Percentiles rank a stretch among this genome's conserved stretches.
phyloP scores from a whole-genome alignment of 2,329 filamentous ascomycete genomes.

The Cadophora malorum region DNA sequence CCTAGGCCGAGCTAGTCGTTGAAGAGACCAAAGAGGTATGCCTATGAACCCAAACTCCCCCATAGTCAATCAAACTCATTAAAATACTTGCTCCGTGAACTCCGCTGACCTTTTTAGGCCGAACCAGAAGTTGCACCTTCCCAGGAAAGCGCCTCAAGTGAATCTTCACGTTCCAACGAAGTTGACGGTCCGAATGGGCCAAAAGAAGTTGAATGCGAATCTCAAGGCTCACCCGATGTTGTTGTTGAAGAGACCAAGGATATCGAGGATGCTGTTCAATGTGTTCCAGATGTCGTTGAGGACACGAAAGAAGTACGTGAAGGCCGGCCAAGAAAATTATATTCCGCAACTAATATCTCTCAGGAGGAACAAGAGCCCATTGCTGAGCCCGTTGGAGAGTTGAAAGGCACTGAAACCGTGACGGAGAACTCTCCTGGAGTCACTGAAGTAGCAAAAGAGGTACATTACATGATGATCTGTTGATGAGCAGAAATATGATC shows the following conservation, averaged over 20 bases:
- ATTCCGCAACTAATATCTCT: not conserved
- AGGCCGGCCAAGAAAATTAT: not conserved
- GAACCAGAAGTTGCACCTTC: not conserved
- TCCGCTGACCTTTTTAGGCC: conserved; percentile 1
- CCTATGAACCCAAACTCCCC: not conserved
- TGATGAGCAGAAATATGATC: too few species aligned
- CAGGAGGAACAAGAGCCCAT: not conserved
- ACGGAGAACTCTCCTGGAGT: not conserved
- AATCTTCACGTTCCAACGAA: not conserved
- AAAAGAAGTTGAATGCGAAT: conserved; percentile 12
- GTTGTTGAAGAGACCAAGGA: conserved; percentile 19
- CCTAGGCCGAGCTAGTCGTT: not conserved
- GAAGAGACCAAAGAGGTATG: conserved; percentile 5
- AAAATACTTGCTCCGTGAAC: not conserved
- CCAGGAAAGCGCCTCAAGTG: not conserved
- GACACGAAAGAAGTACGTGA: conserved; percentile 14
- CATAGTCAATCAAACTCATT: not conserved
- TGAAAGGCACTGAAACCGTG: not conserved
- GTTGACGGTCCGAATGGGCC: not conserved
- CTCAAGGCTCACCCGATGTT: not conserved
- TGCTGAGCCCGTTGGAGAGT: not conserved
- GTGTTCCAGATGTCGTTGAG: conserved; percentile 22
- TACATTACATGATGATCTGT: not conserved
- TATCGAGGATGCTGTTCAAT: conserved; percentile 18
- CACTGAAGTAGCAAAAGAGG: not conserved